Percentiles rank a stretch among this genome's conserved stretches.
These are phyloP conservation scores for Fusarium dlaminii DNA, from an alignment of 2,329 filamentous ascomycete species.

Conservation along the genomic window DNA sequence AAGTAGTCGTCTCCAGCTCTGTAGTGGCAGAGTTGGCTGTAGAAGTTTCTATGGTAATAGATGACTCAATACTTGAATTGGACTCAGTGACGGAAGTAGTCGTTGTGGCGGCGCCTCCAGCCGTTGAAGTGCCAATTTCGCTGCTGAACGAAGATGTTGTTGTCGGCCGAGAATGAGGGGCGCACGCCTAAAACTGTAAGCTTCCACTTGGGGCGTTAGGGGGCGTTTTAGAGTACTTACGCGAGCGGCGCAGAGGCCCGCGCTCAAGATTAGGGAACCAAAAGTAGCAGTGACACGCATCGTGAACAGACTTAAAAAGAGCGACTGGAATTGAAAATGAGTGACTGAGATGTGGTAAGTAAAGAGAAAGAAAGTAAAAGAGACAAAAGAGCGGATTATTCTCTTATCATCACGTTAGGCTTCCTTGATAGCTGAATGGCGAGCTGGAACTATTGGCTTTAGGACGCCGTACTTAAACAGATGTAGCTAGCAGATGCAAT, in stretches of 20 bases:
- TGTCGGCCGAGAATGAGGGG: background rate
- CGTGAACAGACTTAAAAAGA: background rate
- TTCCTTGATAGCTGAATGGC: background rate
- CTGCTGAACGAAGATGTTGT: background rate
- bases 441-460: background rate
- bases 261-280: background rate
- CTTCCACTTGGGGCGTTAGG: background rate
- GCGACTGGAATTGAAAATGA: background rate
- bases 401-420: background rate
- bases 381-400: background rate
- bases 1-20: background rate
- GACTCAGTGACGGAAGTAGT: background rate
- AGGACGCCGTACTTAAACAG: background rate
- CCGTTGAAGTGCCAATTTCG: background rate
- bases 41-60: fast-evolving
- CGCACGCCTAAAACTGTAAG: conserved; percentile 1
- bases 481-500: background rate
- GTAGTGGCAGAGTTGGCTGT: background rate
- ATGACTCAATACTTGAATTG: background rate
- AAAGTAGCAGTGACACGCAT: background rate
- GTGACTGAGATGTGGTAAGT: background rate
- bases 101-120: background rate
- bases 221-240: background rate
- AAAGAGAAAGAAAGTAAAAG: background rate
- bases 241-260: background rate